Evolutionary conservation across 225 moss, liverwort and hornwort species (phyloP).

Genomic region (Physcomitrellopsis africana): DNA sequence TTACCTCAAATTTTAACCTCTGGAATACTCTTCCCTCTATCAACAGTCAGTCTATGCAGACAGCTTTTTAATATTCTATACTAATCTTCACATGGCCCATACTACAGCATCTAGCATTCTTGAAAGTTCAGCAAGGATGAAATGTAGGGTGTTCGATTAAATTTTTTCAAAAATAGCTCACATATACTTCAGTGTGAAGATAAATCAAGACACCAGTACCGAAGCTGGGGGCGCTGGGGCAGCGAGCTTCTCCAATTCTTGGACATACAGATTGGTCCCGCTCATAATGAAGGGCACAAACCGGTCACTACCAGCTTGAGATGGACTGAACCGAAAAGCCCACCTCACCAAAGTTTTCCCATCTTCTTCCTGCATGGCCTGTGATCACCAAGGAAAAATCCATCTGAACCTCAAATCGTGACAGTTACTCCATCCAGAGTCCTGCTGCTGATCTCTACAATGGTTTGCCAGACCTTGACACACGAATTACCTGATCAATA

Average conservation of each 20-base stretch:
- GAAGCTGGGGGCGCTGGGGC: constrained; percentile 6
- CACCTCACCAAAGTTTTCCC: constrained; percentile 56
- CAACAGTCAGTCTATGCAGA: neutral
- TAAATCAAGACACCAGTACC: constrained; percentile 3
- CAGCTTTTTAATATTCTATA: neutral
- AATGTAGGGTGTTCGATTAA: no score
- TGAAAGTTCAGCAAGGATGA: no score
- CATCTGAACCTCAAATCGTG: no score
- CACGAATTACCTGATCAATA: no score
- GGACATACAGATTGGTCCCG: constrained; percentile 63
- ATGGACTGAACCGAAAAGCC: constrained; percentile 65
- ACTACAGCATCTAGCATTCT: no score
- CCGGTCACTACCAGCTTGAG: constrained; percentile 48
- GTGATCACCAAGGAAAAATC: neutral
- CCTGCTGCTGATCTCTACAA: no score
- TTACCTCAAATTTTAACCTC: neutral
- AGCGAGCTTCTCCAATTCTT: constrained; percentile 63
- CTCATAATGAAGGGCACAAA: constrained; percentile 65
- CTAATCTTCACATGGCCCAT: neutral
- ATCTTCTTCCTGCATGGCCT: constrained; percentile 55
- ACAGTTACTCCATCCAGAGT: no score
- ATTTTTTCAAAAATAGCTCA: neutral
- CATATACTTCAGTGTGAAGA: neutral
- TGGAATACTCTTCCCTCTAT: neutral
- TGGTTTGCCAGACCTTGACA: no score